Conservation (phyloP, 164 flowering plant genomes). For the Santalum album region DNA sequence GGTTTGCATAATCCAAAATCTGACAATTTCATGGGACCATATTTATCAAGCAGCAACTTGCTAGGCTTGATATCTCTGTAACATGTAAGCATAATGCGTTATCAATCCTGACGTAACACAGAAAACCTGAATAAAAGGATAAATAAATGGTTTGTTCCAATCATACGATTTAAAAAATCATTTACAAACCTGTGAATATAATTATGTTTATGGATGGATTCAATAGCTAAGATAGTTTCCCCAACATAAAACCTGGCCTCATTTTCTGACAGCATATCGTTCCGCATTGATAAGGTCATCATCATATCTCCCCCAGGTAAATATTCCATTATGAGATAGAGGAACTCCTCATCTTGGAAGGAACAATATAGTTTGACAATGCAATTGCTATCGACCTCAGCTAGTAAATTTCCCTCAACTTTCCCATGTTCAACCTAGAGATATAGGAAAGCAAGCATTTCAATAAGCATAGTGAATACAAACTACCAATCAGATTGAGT, state of each 20-base stretch:
- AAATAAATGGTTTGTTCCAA: no score
- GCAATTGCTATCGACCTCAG: constrained; percentile 94
- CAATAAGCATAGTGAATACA: constrained; percentile 2
- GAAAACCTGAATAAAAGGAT: neutral
- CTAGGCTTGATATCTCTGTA: constrained; percentile 97
- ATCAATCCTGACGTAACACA: constrained; percentile 1
- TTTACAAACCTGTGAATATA: constrained; percentile 78
- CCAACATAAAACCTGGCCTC: constrained; percentile 94
- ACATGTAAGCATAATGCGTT: constrained; percentile 7
- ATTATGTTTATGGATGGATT: constrained; percentile 90
- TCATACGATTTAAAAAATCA: neutral
- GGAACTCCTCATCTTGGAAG: constrained; percentile 89
- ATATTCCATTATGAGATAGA: constrained; percentile 96
- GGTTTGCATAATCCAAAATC: constrained; percentile 99
- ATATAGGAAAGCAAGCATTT: constrained; percentile 1
- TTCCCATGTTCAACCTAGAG: constrained; percentile 91
- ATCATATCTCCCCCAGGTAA: constrained; percentile 99
- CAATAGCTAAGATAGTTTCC: constrained; percentile 89
- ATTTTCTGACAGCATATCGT: constrained; percentile 86
- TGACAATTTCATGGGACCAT: constrained; percentile 92
- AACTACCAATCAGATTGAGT: neutral
- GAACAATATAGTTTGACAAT: constrained; percentile 97
- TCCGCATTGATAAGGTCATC: constrained; percentile 95
- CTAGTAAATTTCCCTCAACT: constrained; percentile 94
- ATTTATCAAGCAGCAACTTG: constrained; percentile 76